Evolutionary conservation across 1,284 basidiomycete genomes (phyloP).

Genomic region (Sporisorium graminicola): DNA sequence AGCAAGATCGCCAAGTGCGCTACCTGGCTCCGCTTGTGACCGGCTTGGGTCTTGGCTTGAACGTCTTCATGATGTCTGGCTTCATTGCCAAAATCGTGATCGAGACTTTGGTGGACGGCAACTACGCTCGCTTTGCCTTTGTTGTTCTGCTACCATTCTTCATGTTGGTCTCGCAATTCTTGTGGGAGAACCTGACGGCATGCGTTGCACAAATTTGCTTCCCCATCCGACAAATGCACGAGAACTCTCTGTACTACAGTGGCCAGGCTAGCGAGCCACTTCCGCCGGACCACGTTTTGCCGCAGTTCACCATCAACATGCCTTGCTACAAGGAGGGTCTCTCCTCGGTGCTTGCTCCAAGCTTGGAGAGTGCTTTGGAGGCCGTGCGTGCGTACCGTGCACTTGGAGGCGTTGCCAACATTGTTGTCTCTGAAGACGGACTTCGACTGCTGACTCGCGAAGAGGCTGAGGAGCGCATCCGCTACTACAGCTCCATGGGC

Average conservation of each 20-base stretch:
- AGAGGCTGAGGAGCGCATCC: slow-evolving; percentile 8
- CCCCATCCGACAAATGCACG: slow-evolving; percentile 4
- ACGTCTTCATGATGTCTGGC: slow-evolving; percentile 5
- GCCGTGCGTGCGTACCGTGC: slow-evolving; percentile 2
- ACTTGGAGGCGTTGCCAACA: slow-evolving; percentile 1
- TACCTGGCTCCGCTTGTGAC: neutral
- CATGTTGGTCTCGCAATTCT: slow-evolving; percentile 4
- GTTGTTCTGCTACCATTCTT: neutral
- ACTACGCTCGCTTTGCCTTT: neutral
- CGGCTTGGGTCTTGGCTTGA: neutral
- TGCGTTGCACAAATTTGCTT: neutral
- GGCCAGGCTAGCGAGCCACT: slow-evolving; percentile 5
- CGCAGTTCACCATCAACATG: slow-evolving; percentile 7
- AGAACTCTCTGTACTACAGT: slow-evolving; percentile 5
- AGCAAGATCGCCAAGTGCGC: neutral
- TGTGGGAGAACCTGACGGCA: slow-evolving; percentile 2
- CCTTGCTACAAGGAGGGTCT: slow-evolving; percentile 6
- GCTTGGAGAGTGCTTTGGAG: neutral
- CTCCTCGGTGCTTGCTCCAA: neutral
- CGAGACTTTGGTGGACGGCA: slow-evolving; percentile 1
- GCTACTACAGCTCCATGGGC: slow-evolving; percentile 52
- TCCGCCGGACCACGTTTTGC: neutral
- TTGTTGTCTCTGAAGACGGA: slow-evolving; percentile 1
- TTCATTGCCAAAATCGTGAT: neutral
- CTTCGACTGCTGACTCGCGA: neutral